phyloP scores from a whole-genome alignment of 768 basidiomycete species.

The Xerocomus brunneocitrinus region DNA sequence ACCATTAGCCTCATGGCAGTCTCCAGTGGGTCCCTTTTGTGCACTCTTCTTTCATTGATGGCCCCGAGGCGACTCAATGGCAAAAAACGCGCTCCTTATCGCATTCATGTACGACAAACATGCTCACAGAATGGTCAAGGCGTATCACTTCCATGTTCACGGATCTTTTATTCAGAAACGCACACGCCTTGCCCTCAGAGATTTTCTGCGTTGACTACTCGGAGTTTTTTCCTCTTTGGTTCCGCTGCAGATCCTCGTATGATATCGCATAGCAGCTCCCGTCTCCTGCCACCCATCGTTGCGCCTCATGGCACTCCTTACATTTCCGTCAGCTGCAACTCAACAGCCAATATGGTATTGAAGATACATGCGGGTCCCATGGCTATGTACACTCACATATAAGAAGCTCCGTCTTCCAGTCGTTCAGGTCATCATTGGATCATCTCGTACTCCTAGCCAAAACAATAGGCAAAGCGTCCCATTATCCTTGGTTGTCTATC shows the following conservation, averaged over 20 bases:
- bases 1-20: not conserved
- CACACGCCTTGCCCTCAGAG: constrained; percentile 1
- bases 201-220: not conserved
- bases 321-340: constrained; percentile 19
- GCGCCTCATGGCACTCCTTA: constrained; percentile 10
- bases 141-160: not conserved
- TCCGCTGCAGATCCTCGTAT: constrained; percentile 7
- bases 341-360: constrained; percentile 4
- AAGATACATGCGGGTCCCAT: constrained; percentile 2
- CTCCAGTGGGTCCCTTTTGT: not conserved
- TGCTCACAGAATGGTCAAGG: not conserved
- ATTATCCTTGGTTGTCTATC: constrained; percentile 1
- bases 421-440: constrained; percentile 6
- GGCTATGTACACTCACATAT: constrained; percentile 15
- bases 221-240: not conserved
- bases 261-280: not conserved
- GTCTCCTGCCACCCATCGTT: constrained; percentile 1
- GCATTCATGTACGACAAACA: constrained; percentile 4
- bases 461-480: constrained; percentile 9
- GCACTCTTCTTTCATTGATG: constrained; percentile 10
- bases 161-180: not conserved
- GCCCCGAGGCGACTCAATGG: not conserved
- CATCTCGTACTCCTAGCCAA: not conserved
- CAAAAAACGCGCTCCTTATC: constrained; percentile 15
- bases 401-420: constrained; percentile 5